Evolutionary conservation across 140 eudicot species (phyloP).

Genomic region (Erigeron philadelphicus): DNA sequence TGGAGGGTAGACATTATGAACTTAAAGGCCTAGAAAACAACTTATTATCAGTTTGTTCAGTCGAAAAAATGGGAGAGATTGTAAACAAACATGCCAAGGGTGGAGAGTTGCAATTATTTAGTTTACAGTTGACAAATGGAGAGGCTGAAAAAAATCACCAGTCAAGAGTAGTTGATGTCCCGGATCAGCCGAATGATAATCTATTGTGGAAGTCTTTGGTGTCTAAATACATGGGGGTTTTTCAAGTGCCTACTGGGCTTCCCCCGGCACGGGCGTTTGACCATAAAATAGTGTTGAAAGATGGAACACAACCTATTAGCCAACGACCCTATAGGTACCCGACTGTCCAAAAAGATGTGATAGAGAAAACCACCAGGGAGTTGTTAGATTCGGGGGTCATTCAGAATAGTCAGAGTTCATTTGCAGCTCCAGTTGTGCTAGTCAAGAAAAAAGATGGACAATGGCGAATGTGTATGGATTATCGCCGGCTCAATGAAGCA

Average conservation of each 20-base stretch:
- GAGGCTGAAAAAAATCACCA: too few relatives aligned
- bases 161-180: too few relatives aligned
- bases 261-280: too few relatives aligned
- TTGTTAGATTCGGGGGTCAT: not conserved
- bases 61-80: too few relatives aligned
- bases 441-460: not conserved
- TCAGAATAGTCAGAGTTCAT: not conserved
- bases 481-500: not conserved
- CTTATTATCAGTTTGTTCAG: too few relatives aligned
- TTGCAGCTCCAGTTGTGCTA: not conserved
- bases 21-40: not conserved
- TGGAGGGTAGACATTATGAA: not conserved
- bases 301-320: not conserved
- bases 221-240: too few relatives aligned
- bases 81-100: too few relatives aligned
- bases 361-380: not conserved
- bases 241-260: too few relatives aligned
- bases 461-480: not conserved
- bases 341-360: not conserved
- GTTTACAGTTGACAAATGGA: too few relatives aligned
- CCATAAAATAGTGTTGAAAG: not conserved
- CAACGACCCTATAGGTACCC: not conserved
- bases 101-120: too few relatives aligned
- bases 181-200: too few relatives aligned
- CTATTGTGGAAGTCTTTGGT: too few relatives aligned